Evolutionary conservation across 306 rosid species (phyloP).

Genomic region (Medicago ruthenica): DNA sequence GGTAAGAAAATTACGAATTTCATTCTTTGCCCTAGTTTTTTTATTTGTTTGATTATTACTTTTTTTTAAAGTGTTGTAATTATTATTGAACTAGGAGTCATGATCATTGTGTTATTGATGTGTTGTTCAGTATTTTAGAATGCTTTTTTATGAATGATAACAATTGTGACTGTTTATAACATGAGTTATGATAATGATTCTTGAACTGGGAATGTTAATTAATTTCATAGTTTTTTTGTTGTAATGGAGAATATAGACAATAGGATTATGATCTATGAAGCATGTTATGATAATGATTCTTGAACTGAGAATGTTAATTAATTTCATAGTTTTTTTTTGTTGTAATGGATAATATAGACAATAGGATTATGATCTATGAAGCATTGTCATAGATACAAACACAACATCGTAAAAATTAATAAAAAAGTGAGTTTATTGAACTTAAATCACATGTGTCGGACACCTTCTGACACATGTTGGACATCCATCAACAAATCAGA

Average conservation of each 20-base stretch:
- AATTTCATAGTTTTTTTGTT: background rate
- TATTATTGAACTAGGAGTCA: background rate
- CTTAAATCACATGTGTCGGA: too few relatives aligned
- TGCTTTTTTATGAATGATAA: background rate
- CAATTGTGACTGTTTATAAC: background rate
- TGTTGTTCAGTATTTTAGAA: background rate
- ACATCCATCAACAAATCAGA: background rate
- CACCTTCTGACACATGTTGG: too few relatives aligned
- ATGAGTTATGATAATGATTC: background rate
- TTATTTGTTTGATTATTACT: background rate
- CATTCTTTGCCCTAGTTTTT: background rate
- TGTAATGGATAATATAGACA: background rate
- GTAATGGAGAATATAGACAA: background rate
- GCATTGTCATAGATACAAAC: too few relatives aligned
- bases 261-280: background rate
- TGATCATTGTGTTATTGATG: background rate
- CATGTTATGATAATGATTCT: background rate
- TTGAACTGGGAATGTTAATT: background rate
- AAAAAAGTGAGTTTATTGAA: too few relatives aligned
- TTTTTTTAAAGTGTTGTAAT: background rate
- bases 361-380: background rate
- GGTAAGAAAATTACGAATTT: slow-evolving; percentile 30
- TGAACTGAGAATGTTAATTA: background rate
- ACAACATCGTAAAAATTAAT: too few relatives aligned
- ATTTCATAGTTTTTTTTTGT: background rate